These are phyloP conservation scores for Candida sakaeoensis DNA, from an alignment of 805 yeast species.

Conservation along the genomic window DNA sequence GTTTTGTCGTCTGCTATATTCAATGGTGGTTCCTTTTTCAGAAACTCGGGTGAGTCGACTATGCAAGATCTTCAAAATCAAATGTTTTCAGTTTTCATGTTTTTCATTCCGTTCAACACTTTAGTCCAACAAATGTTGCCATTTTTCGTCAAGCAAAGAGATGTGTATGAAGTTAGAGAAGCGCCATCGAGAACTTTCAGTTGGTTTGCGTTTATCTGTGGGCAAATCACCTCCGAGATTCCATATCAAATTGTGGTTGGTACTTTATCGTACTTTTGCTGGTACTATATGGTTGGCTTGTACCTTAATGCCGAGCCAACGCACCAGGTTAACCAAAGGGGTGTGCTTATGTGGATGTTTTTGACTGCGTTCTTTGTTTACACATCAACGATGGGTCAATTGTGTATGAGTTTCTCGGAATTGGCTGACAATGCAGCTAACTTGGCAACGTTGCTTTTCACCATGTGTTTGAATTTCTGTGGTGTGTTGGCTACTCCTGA, in stretches of 20 bases:
- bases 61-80: constrained; percentile 66
- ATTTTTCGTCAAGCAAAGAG: constrained; percentile 42
- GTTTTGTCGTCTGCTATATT: constrained; percentile 48
- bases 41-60: constrained; percentile 41
- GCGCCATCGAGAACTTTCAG: constrained; percentile 14
- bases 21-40: constrained; percentile 67
- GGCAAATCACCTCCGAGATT: constrained; percentile 62
- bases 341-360: constrained; percentile 35
- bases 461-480: constrained; percentile 34
- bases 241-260: constrained; percentile 63
- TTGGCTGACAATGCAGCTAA: constrained; percentile 34
- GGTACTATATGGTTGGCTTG: constrained; percentile 42
- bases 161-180: constrained; percentile 46
- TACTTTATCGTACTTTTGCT: constrained; percentile 60
- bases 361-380: constrained; percentile 24
- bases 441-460: constrained; percentile 25
- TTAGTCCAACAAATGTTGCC: constrained; percentile 40
- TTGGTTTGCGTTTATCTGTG: constrained; percentile 44
- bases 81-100: constrained; percentile 48
- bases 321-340: constrained; percentile 25
- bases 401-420: constrained; percentile 27
- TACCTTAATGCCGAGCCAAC: constrained; percentile 20
- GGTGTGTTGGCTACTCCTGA: constrained; percentile 31
- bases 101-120: constrained; percentile 36
- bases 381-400: constrained; percentile 26